Evolutionary conservation across 2,329 filamentous ascomycete genomes (phyloP), one percentile per base, ranked within the genome.

Genomic region (Apiospora sp.): DNA sequence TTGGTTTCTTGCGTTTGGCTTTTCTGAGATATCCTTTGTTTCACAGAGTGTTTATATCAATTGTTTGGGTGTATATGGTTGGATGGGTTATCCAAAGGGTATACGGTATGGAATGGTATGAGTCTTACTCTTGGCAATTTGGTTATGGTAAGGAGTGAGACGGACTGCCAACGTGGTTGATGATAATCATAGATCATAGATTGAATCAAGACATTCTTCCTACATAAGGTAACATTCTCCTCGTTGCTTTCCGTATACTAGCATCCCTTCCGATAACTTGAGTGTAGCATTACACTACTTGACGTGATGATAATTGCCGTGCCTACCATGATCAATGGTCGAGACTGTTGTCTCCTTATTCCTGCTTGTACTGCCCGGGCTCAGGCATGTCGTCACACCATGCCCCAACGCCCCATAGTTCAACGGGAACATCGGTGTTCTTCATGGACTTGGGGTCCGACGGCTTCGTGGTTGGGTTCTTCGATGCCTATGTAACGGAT

Each of bases 1-100:
- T 27, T n/a, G 19, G 24, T 10, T 64, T 41, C 19, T 41, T 41
- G 34, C 19, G 30, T 64, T 34, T 61, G 22, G 2, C 19, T 10
- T 64, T 41, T 64, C 10, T 41, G 58, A 64, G 58, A 64, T 64
- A 64, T 64, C 58, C 30, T 64, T 64, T 64, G 58, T 64, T 64
- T 64, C 8, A 41, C 34, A 64, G 58, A 61, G 16, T 22, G 54
- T 61, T 64, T 10, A 41, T 64, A 34, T 41, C 58, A 41, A 37
- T 41, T 34, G 22, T 10, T n/a, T n/a, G 1, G 34, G 54, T 37
- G 19, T 41, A 2, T n/a, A 41, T 12, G 34, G 34, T 14, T 6
- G 10, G 46, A 10, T 49, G 46, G 6, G 3, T 27, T 27, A 51
- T 51, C 13, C 10, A 49, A n/a, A 22, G 46, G 54, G 27, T 12